Evolutionary conservation across 2,329 filamentous ascomycete species (phyloP).

Genomic region (Colletotrichum gigasporum): DNA sequence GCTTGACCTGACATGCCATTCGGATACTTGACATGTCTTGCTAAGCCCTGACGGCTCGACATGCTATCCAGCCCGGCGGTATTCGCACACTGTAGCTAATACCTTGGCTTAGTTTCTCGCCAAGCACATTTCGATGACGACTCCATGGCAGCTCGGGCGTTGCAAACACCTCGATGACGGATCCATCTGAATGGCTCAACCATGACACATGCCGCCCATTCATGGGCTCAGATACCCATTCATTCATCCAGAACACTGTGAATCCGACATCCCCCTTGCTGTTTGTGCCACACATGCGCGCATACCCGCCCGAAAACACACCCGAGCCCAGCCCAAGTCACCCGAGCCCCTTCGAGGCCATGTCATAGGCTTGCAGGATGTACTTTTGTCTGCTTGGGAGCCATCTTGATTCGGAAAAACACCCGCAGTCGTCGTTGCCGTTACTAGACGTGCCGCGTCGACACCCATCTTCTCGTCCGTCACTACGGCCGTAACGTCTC

Average conservation of each 20-base stretch:
- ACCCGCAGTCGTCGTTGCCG: not conserved
- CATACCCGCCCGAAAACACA: not conserved
- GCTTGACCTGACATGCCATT: no score
- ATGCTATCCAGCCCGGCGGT: no score
- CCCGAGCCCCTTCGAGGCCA: not conserved
- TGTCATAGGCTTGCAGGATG: not conserved
- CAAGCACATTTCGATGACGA: slow-evolving; percentile 25
- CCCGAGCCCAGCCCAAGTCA: not conserved
- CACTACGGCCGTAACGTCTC: slow-evolving; percentile 25
- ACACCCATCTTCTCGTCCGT: not conserved
- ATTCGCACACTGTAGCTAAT: no score
- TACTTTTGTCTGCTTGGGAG: not conserved
- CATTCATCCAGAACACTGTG: no score
- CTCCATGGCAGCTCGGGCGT: slow-evolving; percentile 5
- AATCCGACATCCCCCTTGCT: no score
- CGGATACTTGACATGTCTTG: no score
- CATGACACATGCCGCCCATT: no score
- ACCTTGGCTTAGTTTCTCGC: no score
- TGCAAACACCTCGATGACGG: not conserved
- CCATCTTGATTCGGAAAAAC: slow-evolving; percentile 11
- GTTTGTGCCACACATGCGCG: not conserved
- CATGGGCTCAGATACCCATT: no score
- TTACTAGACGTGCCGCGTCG: not conserved
- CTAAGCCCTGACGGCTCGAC: no score
- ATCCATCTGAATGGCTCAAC: no score